These are phyloP conservation scores for Picocystis salinarum DNA, from an alignment of 139 green algal species.

Conservation along the genomic window DNA sequence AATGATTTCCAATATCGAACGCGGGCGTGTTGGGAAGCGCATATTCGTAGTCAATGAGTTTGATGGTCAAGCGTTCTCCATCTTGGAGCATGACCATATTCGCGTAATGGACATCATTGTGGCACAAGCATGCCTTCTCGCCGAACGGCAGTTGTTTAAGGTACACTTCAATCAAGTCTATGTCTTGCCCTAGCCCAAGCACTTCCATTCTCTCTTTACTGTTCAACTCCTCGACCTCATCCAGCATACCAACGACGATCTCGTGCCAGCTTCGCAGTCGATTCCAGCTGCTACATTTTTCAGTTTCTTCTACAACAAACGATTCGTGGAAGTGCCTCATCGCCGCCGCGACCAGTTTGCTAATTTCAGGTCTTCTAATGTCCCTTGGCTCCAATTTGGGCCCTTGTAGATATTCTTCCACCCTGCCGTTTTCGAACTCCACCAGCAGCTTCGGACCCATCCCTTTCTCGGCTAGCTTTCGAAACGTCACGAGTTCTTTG, in stretches of 20 bases:
- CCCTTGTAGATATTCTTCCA: slow-evolving; percentile 39
- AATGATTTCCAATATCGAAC: slow-evolving; percentile 56
- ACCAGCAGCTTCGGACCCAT: slow-evolving; percentile 35
- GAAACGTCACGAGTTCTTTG: slow-evolving; percentile 26
- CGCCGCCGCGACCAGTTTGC: slow-evolving; percentile 19
- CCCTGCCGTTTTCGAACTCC: slow-evolving; percentile 27
- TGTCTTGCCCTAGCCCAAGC: too few species aligned
- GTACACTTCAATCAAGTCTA: too few species aligned
- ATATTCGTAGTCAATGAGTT: slow-evolving; percentile 59
- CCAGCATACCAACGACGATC: too few species aligned
- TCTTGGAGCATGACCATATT: slow-evolving; percentile 36
- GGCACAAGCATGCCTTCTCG: too few species aligned
- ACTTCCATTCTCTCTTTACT: too few species aligned
- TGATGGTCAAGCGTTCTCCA: slow-evolving; percentile 4
- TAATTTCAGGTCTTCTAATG: slow-evolving; percentile 16
- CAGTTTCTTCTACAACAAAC: slow-evolving; percentile 8
- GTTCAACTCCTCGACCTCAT: too few species aligned
- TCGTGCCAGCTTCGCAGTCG: slow-evolving; percentile 15
- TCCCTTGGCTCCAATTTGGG: slow-evolving; percentile 12
- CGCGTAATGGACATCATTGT: slow-evolving; percentile 53
- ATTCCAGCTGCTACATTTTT: slow-evolving; percentile 12
- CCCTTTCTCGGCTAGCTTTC: slow-evolving; percentile 14
- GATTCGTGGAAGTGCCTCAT: slow-evolving; percentile 32
- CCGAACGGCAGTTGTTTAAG: too few species aligned
- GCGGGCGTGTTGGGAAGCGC: slow-evolving; percentile 16